Conservation (phyloP, 108 stramenopile genomes). For the Fragilariopsis cylindrus region DNA sequence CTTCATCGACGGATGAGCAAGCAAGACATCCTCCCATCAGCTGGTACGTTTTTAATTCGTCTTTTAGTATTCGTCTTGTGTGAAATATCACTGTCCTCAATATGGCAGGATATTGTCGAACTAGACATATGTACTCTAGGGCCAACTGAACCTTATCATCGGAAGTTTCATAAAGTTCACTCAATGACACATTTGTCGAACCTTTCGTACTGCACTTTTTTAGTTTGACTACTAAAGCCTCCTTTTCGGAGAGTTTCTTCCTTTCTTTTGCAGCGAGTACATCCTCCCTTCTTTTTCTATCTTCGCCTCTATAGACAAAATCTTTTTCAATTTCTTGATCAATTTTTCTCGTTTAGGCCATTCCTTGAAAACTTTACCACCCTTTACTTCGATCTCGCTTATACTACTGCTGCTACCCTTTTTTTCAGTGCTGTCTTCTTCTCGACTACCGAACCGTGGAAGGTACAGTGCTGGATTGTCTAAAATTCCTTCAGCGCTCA, state of each 20-base stretch:
- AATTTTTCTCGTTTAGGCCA: slow-evolving; percentile 26
- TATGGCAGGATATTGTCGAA: slow-evolving; percentile 65
- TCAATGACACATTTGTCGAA: slow-evolving; percentile 21
- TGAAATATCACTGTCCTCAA: slow-evolving; percentile 88
- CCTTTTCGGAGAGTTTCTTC: slow-evolving; percentile 32
- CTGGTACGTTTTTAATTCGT: slow-evolving; percentile 70
- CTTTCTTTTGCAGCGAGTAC: slow-evolving; percentile 35
- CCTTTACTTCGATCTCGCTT: slow-evolving; percentile 16
- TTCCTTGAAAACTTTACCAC: slow-evolving; percentile 14
- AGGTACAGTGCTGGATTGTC: slow-evolving; percentile 91
- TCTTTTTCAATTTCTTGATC: slow-evolving; percentile 64
- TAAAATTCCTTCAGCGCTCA: slow-evolving; percentile 92
- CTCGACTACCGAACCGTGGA: slow-evolving; percentile 41
- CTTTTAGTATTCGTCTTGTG: slow-evolving; percentile 79
- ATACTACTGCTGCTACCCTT: not conserved
- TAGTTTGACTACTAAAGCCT: slow-evolving; percentile 41
- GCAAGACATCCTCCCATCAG: slow-evolving; percentile 86
- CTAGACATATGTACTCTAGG: slow-evolving; percentile 77
- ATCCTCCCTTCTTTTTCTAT: slow-evolving; percentile 12
- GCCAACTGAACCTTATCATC: slow-evolving; percentile 54
- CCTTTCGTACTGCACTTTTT: not conserved
- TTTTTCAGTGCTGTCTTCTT: not conserved
- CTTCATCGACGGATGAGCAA: slow-evolving; percentile 50
- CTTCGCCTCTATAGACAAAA: slow-evolving; percentile 52
- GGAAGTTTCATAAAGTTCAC: slow-evolving; percentile 46